Percentiles rank a stretch among this genome's conserved stretches.
These are phyloP conservation scores for Pittosporum tobira DNA, from an alignment of 129 eudicot genomes.

Conservation along the genomic window DNA sequence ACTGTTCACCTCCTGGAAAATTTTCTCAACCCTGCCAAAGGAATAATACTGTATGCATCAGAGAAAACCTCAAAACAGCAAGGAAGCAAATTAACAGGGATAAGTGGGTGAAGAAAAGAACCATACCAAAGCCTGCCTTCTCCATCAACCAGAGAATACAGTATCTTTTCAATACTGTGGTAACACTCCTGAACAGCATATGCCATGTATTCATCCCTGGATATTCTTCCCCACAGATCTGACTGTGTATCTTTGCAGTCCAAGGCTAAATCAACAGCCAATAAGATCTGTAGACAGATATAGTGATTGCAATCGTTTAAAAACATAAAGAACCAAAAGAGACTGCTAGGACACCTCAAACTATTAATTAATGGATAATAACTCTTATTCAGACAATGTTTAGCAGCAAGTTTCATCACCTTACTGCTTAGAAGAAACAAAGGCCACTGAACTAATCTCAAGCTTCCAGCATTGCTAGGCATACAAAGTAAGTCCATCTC, in stretches of 20 bases:
- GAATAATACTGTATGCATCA: conserved; percentile 7
- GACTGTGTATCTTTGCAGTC: conserved; percentile 92
- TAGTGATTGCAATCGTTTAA: too few species aligned
- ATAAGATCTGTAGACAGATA: conserved; percentile 66
- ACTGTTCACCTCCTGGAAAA: conserved; percentile 71
- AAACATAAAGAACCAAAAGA: conserved; percentile 11
- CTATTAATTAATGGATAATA: neutral
- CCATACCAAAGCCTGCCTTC: conserved; percentile 85
- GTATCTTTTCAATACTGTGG: conserved; percentile 72
- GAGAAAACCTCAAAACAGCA: neutral
- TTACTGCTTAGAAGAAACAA: conserved; percentile 90
- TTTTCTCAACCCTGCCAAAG: conserved; percentile 74
- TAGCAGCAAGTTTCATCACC: conserved; percentile 42
- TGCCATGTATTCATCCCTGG: conserved; percentile 87
- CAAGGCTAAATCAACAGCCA: conserved; percentile 89
- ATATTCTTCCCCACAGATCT: conserved; percentile 90
- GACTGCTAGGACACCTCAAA: neutral
- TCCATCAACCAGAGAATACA: conserved; percentile 76
- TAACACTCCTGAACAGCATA: conserved; percentile 96
- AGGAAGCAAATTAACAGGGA: neutral
- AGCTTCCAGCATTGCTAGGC: conserved; percentile 91
- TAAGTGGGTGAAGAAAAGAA: neutral
- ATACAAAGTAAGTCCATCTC: conserved; percentile 92
- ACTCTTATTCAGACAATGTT: neutral
- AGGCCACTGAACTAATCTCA: conserved; percentile 90